phyloP scores from a whole-genome alignment of 176 grass and related monocot genomes.

The Carex cristatella region DNA sequence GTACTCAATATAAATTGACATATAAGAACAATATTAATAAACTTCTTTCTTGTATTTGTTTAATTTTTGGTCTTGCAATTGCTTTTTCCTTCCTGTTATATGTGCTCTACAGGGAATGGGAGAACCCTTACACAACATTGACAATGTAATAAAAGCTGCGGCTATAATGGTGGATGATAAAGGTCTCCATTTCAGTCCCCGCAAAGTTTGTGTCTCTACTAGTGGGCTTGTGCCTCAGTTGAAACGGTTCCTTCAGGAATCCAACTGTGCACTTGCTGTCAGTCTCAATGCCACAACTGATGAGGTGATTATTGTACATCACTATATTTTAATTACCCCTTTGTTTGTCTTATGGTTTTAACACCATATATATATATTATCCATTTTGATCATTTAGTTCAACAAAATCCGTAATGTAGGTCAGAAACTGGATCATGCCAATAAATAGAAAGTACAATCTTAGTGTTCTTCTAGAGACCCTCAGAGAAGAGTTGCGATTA shows the following conservation, averaged over 20 bases:
- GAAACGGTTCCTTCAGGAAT: conserved; percentile 75
- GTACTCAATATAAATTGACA: conserved; percentile 11
- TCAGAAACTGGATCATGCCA: conserved; percentile 98
- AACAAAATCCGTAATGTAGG: conserved; percentile 37
- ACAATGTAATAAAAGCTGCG: conserved; percentile 73
- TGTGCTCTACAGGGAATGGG: conserved; percentile 67
- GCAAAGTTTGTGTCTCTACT: conserved; percentile 83
- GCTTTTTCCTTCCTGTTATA: conserved; percentile 3
- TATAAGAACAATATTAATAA: not conserved
- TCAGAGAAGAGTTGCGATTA: conserved; percentile 53
- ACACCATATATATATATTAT: not conserved
- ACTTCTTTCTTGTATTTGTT: conserved; percentile 13
- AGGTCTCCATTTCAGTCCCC: conserved; percentile 93
- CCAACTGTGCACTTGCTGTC: conserved; percentile 65
- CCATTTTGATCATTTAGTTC: conserved; percentile 2
- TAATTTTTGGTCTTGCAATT: not conserved
- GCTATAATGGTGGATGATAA: conserved; percentile 89
- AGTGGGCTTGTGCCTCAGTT: conserved; percentile 85
- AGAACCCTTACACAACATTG: conserved; percentile 89
- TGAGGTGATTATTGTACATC: conserved; percentile 42
- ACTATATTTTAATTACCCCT: conserved; percentile 11
- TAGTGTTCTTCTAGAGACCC: conserved; percentile 58
- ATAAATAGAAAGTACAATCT: conserved; percentile 93
- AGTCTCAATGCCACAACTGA: conserved; percentile 98
- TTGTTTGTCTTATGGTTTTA: conserved; percentile 9